Conservation (phyloP, 208 protist species). For the Vickermania spadyakhi region DNA sequence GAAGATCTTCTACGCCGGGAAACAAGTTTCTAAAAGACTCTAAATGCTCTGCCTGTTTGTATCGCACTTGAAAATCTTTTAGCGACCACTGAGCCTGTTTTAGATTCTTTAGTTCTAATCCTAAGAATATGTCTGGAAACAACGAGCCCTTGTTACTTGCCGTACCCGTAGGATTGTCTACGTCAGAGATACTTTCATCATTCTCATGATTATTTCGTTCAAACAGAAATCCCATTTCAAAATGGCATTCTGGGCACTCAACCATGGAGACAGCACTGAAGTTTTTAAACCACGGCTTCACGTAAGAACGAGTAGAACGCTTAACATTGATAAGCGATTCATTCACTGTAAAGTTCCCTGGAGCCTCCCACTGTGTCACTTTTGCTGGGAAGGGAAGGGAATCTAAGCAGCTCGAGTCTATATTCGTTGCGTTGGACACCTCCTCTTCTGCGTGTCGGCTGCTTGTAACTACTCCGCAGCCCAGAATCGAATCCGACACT, state of each 20-base stretch:
- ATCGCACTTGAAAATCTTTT: conserved; percentile 50
- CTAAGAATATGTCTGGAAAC: conserved; percentile 40
- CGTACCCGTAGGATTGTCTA: background rate
- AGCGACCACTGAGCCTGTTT: conserved; percentile 55
- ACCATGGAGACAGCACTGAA: conserved; percentile 37
- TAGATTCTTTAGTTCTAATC: conserved; percentile 68
- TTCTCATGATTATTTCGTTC: background rate
- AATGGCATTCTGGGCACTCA: conserved; percentile 76
- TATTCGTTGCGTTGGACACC: background rate
- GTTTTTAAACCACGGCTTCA: conserved; percentile 49
- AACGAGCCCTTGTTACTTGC: background rate
- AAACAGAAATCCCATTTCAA: conserved; percentile 64
- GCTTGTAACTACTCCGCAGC: background rate
- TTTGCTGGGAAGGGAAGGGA: background rate
- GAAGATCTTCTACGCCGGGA: conserved; percentile 70
- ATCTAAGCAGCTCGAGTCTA: background rate
- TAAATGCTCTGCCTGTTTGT: conserved; percentile 42
- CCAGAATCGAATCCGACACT: background rate
- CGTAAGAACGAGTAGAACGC: conserved; percentile 47
- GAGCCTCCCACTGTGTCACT: conserved; percentile 17
- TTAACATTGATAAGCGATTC: conserved; percentile 56
- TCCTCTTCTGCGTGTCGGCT: background rate
- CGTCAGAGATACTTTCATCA: background rate
- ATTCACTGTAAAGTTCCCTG: conserved; percentile 65
- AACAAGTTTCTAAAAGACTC: conserved; percentile 59